Evolutionary conservation across 2,329 filamentous ascomycete genomes (phyloP), one percentile per base, ranked within the genome.

Genomic region (Ceratocystis destructans): DNA sequence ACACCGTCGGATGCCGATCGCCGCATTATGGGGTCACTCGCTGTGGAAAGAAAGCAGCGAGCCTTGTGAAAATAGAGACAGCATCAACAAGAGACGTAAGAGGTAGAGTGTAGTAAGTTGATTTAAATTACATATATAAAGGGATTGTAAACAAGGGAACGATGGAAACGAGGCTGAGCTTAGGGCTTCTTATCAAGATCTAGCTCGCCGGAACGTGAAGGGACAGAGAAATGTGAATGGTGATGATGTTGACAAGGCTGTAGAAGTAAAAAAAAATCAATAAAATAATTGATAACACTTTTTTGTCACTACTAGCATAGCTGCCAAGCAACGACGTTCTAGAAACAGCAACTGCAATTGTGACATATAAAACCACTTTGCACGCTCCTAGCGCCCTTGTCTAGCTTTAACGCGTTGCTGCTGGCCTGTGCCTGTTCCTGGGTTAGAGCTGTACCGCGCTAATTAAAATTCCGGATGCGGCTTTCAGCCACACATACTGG

Each of bases 31-130:
- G 37, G 72, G 70, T 68, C 71, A 71, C 65, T 76, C 76, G 68
- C 77, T 77, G 68, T 75, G 76, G n/a, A 75, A 77, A 70, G 77
- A 78, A 71, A 77, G 73, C 55, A 78, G 55, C 31, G 25, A 31
- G 55, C 7, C 55, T 33, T 37, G 55, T 20, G 10, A 33, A 20
- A 22, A 37, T 25, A 28, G 28, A 15, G 28, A 72, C 72, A 75
- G 69, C 71, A 73, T 72, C 62, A 61, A 70, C 57, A 57, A 59
- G 45, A 62, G 55, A n/a, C 7, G n/a, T 17, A 25, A n/a, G 17
- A 33, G 25, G 31, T 8, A 15, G 0, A 1, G 53, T 5, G 15
- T 6, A 8, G 31, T n/a, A 28, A 25, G 25, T 31, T n/a, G 55
- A 37, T 59, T n/a, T 33, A 25, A 5, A 15, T 8, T 25, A 25